phyloP scores from a whole-genome alignment of 805 yeast genomes.

The Starmerella stellata region DNA sequence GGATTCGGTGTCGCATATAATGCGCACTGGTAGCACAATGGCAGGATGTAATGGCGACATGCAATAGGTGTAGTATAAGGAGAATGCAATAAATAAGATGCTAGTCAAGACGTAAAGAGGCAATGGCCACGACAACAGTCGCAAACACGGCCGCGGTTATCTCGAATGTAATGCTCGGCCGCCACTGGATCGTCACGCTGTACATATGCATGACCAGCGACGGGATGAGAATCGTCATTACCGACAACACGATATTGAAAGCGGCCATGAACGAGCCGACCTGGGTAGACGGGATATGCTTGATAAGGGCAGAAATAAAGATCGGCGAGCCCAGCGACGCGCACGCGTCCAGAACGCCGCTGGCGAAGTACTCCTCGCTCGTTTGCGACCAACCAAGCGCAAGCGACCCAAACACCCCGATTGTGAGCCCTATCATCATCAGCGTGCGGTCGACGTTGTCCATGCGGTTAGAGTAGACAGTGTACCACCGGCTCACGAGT shows the following conservation, averaged over 20 bases:
- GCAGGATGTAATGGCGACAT: too few species aligned
- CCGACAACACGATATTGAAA: constrained; percentile 11
- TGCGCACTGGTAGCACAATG: too few species aligned
- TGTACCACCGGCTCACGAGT: constrained; percentile 9
- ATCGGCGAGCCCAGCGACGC: constrained; percentile 19
- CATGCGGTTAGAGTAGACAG: constrained; percentile 12
- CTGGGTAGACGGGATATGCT: constrained; percentile 18
- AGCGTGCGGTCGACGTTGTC: constrained; percentile 16
- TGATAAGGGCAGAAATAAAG: constrained; percentile 19
- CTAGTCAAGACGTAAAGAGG: too few species aligned
- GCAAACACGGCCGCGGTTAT: constrained; percentile 8
- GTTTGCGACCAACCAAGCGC: constrained; percentile 16
- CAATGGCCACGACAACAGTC: too few species aligned
- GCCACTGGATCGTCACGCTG: constrained; percentile 11
- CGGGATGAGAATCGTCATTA: constrained; percentile 11
- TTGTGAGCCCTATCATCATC: constrained; percentile 15
- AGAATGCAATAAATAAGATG: too few species aligned
- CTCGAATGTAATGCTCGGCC: constrained; percentile 15
- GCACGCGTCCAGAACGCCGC: constrained; percentile 19
- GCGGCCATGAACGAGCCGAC: constrained; percentile 22
- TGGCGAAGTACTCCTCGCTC: constrained; percentile 14
- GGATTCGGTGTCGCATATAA: too few species aligned
- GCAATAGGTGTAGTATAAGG: too few species aligned
- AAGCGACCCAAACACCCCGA: constrained; percentile 17
- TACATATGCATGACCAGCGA: constrained; percentile 14